Evolutionary conservation across 1,284 basidiomycete species (phyloP).

Genomic region (Ganoderma meredithae): DNA sequence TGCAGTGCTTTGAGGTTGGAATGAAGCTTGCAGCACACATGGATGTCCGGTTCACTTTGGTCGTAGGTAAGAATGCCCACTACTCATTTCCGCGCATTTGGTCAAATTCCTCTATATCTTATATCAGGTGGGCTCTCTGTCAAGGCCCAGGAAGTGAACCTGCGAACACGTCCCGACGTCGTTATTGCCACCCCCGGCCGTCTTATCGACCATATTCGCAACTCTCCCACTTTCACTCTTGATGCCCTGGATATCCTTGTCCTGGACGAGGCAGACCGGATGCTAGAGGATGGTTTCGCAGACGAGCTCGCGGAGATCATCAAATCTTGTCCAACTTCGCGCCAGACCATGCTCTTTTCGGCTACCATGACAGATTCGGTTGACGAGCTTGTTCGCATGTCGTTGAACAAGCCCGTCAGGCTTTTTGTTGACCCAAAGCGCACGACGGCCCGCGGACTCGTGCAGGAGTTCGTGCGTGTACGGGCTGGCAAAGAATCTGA

Average conservation of each 20-base stretch:
- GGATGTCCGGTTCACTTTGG: conserved; percentile 87
- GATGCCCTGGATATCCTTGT: conserved; percentile 94
- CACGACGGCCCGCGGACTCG: conserved; percentile 86
- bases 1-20: conserved; percentile 94
- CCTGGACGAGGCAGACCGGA: conserved; percentile 97
- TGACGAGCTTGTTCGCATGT: conserved; percentile 92
- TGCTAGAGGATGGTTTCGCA: conserved; percentile 98
- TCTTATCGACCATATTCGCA: conserved; percentile 96
- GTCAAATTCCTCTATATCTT: conserved; percentile 17
- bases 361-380: conserved; percentile 98
- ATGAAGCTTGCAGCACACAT: conserved; percentile 86
- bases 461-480: conserved; percentile 96
- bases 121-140: conserved; percentile 85
- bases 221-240: conserved; percentile 93
- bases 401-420: conserved; percentile 89
- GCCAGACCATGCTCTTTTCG: conserved; percentile 98
- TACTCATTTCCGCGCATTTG: conserved; percentile 7
- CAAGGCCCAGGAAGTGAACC: conserved; percentile 87
- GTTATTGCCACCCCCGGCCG: conserved; percentile 96
- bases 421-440: conserved; percentile 96
- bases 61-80: conserved; percentile 71
- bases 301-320: conserved; percentile 96
- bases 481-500: conserved; percentile 81
- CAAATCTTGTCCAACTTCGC: conserved; percentile 84
- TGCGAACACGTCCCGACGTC: conserved; percentile 90